A percentile compares a stretch with the other conserved stretches of the same genome.
Evolutionary conservation across 2,329 filamentous ascomycete genomes (phyloP).

Genomic region (Penicillium digitatum): DNA sequence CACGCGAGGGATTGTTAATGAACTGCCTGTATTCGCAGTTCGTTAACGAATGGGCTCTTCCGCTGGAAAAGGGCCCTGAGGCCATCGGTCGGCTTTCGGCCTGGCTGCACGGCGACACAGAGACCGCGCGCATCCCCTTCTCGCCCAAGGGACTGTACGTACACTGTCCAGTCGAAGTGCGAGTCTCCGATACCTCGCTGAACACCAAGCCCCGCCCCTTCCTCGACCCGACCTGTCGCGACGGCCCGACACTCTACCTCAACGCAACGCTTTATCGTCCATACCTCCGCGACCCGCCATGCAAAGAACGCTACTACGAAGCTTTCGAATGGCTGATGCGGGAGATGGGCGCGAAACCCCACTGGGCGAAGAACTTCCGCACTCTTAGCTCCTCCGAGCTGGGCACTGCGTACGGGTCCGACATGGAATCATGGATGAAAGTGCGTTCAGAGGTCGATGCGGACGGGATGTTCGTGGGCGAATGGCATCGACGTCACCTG

Average conservation of each 20-base stretch:
- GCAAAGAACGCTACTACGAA: slow-evolving; percentile 72
- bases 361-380: slow-evolving; percentile 91
- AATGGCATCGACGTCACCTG: slow-evolving; percentile 78
- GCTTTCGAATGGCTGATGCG: slow-evolving; percentile 90
- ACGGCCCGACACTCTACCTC: slow-evolving; percentile 76
- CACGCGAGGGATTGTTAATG: slow-evolving; percentile 79
- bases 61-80: slow-evolving; percentile 79
- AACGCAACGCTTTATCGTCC: slow-evolving; percentile 88
- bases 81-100: slow-evolving; percentile 75
- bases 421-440: slow-evolving; percentile 62
- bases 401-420: slow-evolving; percentile 63
- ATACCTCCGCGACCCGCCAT: slow-evolving; percentile 73
- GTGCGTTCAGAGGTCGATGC: slow-evolving; percentile 70
- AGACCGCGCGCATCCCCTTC: slow-evolving; percentile 72
- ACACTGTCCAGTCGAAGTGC: slow-evolving; percentile 89
- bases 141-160: slow-evolving; percentile 75
- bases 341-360: slow-evolving; percentile 73
- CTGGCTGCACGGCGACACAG: slow-evolving; percentile 75
- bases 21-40: slow-evolving; percentile 98
- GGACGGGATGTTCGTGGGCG: slow-evolving; percentile 81
- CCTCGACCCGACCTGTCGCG: slow-evolving; percentile 66
- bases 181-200: slow-evolving; percentile 66
- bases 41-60: slow-evolving; percentile 97
- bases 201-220: slow-evolving; percentile 54
- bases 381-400: slow-evolving; percentile 57